These are phyloP conservation scores for Solanum bukasovii DNA, from an alignment of 257 asterid genomes.

Conservation along the genomic window DNA sequence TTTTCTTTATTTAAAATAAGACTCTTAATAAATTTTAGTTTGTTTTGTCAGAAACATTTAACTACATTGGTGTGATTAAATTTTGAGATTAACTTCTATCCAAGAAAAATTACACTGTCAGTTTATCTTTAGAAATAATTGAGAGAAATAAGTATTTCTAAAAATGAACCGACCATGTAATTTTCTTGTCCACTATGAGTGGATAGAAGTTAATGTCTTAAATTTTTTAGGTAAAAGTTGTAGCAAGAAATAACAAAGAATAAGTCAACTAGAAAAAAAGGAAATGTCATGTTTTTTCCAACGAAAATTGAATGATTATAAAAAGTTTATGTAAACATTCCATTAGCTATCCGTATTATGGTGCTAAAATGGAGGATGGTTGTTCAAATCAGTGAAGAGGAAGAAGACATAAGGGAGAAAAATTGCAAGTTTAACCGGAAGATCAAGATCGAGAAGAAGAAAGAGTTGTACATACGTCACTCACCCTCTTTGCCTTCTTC, in stretches of 20 bases:
- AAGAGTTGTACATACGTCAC: neutral
- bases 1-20: neutral
- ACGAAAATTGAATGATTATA: neutral
- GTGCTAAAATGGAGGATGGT: slow-evolving; percentile 2
- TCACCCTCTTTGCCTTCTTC: slow-evolving; percentile 8
- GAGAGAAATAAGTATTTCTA: too few species aligned
- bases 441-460: slow-evolving; percentile 8
- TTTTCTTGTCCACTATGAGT: neutral
- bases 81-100: neutral
- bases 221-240: too few species aligned
- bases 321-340: neutral
- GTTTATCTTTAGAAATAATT: too few species aligned
- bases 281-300: neutral
- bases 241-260: neutral
- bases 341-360: neutral
- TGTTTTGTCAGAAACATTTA: neutral
- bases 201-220: neutral
- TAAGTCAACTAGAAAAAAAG: neutral
- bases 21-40: neutral
- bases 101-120: too few species aligned
- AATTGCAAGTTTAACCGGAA: neutral
- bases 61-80: neutral
- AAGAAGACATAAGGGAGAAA: neutral
- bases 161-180: neutral
- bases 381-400: neutral